phyloP scores from a whole-genome alignment of 768 basidiomycete species.

The Tubosaeta sp. region DNA sequence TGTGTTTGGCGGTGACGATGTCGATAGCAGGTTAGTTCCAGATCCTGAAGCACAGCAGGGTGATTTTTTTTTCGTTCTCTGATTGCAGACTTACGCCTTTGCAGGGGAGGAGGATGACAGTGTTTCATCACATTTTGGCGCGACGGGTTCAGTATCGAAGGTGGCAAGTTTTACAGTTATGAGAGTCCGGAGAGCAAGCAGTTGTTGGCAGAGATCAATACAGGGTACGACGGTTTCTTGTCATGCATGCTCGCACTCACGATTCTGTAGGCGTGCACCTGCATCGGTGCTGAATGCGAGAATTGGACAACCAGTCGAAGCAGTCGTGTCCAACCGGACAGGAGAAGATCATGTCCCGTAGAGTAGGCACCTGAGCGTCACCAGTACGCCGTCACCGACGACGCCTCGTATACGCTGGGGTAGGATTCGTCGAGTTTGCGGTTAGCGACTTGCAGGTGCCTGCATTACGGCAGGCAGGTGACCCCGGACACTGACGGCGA shows the following conservation, averaged over 20 bases:
- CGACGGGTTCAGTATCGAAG: conserved; percentile 89
- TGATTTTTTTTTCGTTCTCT: conserved; percentile 1
- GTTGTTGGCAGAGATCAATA: conserved; percentile 70
- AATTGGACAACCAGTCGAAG: conserved; percentile 77
- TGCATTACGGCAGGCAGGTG: no score
- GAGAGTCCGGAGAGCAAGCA: conserved; percentile 70
- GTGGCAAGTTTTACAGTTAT: conserved; percentile 80
- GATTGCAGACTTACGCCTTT: no score
- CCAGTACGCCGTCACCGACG: no score
- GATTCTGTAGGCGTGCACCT: conserved; percentile 61
- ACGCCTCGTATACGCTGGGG: no score
- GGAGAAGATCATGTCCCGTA: conserved; percentile 69
- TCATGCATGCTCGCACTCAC: not conserved
- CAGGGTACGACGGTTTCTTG: conserved; percentile 49
- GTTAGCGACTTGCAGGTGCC: no score
- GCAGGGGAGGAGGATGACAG: conserved; percentile 36
- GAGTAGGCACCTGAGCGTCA: no score
- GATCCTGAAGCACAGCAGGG: conserved; percentile 53
- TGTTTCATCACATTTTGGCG: conserved; percentile 89
- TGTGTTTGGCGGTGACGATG: no score
- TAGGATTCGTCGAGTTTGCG: no score
- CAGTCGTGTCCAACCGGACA: conserved; percentile 68
- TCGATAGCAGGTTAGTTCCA: conserved; percentile 69
- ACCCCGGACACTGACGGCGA: no score
- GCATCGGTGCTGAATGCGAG: conserved; percentile 68